These are phyloP conservation scores for Naegleria lovaniensis DNA, from an alignment of 208 protist species.

Conservation along the genomic window DNA sequence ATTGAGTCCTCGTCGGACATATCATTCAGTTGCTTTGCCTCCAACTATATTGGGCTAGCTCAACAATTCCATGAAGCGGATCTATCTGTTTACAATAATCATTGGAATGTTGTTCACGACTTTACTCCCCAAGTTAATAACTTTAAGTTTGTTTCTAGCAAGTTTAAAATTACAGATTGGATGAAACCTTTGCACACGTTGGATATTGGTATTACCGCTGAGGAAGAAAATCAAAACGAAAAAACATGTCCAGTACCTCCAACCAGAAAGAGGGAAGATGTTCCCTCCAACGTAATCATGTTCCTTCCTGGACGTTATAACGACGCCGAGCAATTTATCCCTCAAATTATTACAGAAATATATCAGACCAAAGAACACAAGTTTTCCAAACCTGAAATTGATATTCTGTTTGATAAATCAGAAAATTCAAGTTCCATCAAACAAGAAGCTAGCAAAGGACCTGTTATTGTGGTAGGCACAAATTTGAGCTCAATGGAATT, in stretches of 20 bases:
- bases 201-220: not conserved
- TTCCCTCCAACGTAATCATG: not conserved
- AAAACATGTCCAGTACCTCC: not conserved
- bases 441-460: not conserved
- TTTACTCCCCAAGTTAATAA: constrained; percentile 16
- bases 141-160: not conserved
- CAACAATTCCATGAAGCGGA: constrained; percentile 16
- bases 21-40: constrained; percentile 7
- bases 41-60: constrained; percentile 17
- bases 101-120: constrained; percentile 30
- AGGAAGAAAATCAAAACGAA: not conserved
- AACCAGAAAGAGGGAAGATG: not conserved
- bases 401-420: not conserved
- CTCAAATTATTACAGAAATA: not conserved
- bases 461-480: not conserved
- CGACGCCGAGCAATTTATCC: not conserved
- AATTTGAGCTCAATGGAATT: not conserved
- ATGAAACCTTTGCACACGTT: not conserved
- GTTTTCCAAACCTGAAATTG: not conserved
- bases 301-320: not conserved
- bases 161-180: not conserved
- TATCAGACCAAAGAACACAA: not conserved
- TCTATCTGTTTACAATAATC: constrained; percentile 28
- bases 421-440: not conserved
- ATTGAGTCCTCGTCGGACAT: constrained; percentile 31